phyloP scores from a whole-genome alignment of 192 early-diverging fungal species.

The Chytriomyces hyalinus region DNA sequence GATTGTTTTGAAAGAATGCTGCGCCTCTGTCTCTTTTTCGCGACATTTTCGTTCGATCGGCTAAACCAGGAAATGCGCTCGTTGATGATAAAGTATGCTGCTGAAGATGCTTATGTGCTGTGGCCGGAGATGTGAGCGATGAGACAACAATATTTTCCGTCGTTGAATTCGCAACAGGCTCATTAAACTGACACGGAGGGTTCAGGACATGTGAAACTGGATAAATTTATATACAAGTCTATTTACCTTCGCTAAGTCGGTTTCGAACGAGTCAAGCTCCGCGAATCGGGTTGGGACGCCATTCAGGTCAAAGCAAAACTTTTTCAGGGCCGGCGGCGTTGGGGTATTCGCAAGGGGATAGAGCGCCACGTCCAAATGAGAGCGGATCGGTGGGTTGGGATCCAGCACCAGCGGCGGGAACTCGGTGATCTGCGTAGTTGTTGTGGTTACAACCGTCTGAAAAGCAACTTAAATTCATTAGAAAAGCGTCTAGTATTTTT shows the following conservation, averaged over 20 bases:
- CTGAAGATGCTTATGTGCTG: conserved; percentile 23
- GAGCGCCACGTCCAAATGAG: conserved; percentile 60
- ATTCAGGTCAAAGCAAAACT: conserved; percentile 80
- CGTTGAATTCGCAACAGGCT: background rate
- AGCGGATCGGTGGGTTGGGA: conserved; percentile 55
- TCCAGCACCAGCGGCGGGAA: conserved; percentile 76
- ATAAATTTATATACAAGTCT: background rate
- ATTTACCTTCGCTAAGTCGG: conserved; percentile 45
- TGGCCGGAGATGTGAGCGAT: background rate
- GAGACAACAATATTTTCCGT: background rate
- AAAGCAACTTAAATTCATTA: background rate
- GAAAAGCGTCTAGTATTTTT: background rate
- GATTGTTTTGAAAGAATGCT: background rate
- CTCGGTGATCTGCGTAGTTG: conserved; percentile 71
- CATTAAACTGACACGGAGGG: background rate
- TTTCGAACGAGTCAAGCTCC: conserved; percentile 62
- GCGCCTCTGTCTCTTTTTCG: background rate
- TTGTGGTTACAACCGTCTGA: conserved; percentile 76
- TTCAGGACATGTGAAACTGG: conserved; percentile 14
- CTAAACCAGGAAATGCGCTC: background rate
- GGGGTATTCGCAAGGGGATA: conserved; percentile 77
- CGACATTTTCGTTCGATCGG: background rate
- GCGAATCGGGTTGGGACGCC: conserved; percentile 74
- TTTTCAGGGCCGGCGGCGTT: conserved; percentile 78
- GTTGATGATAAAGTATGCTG: conserved; percentile 13